Evolutionary conservation across 2,329 filamentous ascomycete genomes (phyloP), one percentile per base, ranked within the genome.

Genomic region (Colletotrichum lentis): DNA sequence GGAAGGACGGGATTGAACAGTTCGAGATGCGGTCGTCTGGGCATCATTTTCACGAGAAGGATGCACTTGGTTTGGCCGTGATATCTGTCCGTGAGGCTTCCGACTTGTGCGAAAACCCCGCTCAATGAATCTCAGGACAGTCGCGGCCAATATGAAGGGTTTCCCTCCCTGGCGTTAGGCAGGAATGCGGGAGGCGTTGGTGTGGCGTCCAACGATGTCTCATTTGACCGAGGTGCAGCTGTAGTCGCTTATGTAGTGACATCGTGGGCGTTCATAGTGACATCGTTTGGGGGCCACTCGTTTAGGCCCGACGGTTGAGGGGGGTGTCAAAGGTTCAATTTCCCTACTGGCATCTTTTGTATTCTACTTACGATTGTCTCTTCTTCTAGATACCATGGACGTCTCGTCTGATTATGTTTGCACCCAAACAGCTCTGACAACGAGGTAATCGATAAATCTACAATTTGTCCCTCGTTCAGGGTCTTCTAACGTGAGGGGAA

Each of bases 161-260:
- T 49, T 22, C 12, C 41, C 12, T 39, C 46, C 24, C 27, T 47
- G 24, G 24, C 43, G 27, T 47, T 31, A 24, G 56, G 4, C 27
- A 35, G 18, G 18, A 49, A 58, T 24, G n/a, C 31, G 44, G 44
- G 4, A 43, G 52, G 22, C 24, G 31, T 20, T n/a, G 52, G 14
- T n/a, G 39, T 66, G 58, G 64, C 64, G 64, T 43, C 22, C 35
- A 18, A n/a, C 22, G 35, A 31, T 67, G 59, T 67, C 64, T 67
- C 61, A 58, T 20, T 43, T 7, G 20, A 39, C 58, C 47, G 31
- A 58, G 46, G 53, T 27, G 64, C 64, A 54, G 61, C 39, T 54
- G 8, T 50, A 18, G 16, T 24, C 18, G 18, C 20, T 49, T 39
- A 31, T 11, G 46, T 22, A 16, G 12, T 14, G 6, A 16, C 7